Evolutionary conservation across 225 moss, liverwort and hornwort genomes (phyloP).

Genomic region (Straminergon stramineum): DNA sequence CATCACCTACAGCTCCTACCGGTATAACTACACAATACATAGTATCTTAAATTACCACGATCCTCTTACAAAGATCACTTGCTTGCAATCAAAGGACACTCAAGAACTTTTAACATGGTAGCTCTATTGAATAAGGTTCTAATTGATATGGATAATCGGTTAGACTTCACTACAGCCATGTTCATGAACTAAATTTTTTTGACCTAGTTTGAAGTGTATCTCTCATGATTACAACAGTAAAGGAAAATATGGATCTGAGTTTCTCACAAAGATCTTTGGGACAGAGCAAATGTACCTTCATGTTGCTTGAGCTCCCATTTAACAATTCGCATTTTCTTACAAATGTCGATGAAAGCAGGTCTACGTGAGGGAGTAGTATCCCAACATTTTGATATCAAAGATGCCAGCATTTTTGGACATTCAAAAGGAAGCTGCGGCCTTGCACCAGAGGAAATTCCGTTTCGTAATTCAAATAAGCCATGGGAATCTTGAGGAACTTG

Average conservation of each 20-base stretch:
- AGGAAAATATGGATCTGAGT: neutral
- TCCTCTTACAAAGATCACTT: neutral
- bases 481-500: neutral
- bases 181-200: neutral
- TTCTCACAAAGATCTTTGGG: neutral
- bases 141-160: neutral
- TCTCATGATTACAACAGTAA: neutral
- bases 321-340: neutral
- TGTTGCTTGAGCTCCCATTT: neutral
- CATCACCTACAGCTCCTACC: neutral
- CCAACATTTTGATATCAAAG: neutral
- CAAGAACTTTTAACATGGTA: neutral
- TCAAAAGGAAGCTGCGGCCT: neutral
- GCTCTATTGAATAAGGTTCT: neutral
- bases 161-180: neutral
- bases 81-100: neutral
- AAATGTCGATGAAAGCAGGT: neutral
- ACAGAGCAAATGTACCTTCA: neutral
- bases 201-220: neutral
- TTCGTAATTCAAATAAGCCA: neutral
- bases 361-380: neutral
- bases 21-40: neutral
- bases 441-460: neutral
- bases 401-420: neutral
- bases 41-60: neutral